Percentiles rank a stretch among this genome's conserved stretches.
Evolutionary conservation across 1,284 basidiomycete genomes (phyloP).

Genomic region (Ceraceosorus bombacis): DNA sequence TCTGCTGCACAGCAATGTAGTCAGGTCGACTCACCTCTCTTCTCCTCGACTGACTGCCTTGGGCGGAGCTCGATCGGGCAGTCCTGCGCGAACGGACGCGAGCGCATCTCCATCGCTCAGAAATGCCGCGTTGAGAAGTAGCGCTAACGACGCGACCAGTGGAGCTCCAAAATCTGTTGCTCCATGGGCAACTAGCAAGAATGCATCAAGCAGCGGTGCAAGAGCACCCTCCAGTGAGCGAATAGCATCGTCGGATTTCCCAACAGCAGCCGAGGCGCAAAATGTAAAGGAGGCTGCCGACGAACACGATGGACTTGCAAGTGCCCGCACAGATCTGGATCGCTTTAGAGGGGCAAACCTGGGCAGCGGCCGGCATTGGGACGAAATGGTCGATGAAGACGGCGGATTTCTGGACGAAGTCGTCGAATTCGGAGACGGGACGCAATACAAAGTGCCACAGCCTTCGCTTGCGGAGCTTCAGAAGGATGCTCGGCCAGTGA

Average conservation of each 20-base stretch:
- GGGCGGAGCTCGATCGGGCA: no score
- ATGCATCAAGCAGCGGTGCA: background rate
- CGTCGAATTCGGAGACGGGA: conserved; percentile 46
- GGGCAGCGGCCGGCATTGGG: conserved; percentile 40
- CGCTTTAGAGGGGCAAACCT: conserved; percentile 39
- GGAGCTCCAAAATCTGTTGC: conserved; percentile 22
- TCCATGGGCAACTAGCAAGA: conserved; percentile 34
- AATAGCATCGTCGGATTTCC: conserved; percentile 29
- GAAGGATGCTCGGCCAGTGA: conserved; percentile 18
- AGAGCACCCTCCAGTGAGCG: conserved; percentile 1
- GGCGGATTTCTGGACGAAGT: conserved; percentile 43
- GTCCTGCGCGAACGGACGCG: background rate
- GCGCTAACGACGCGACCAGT: conserved; percentile 12
- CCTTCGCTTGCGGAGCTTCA: background rate
- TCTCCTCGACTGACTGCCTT: no score
- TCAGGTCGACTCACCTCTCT: no score
- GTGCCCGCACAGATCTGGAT: conserved; percentile 37
- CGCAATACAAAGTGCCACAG: conserved; percentile 41
- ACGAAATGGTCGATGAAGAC: conserved; percentile 42
- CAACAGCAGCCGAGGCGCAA: conserved; percentile 44
- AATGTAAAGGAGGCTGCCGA: conserved; percentile 38
- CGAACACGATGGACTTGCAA: conserved; percentile 30
- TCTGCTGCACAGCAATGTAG: no score
- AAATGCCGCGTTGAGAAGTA: conserved; percentile 23
- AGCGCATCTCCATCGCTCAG: conserved; percentile 13